These are phyloP conservation scores for Xylariomycetidae sp. DNA, from an alignment of 2,329 filamentous ascomycete species.

Conservation along the genomic window DNA sequence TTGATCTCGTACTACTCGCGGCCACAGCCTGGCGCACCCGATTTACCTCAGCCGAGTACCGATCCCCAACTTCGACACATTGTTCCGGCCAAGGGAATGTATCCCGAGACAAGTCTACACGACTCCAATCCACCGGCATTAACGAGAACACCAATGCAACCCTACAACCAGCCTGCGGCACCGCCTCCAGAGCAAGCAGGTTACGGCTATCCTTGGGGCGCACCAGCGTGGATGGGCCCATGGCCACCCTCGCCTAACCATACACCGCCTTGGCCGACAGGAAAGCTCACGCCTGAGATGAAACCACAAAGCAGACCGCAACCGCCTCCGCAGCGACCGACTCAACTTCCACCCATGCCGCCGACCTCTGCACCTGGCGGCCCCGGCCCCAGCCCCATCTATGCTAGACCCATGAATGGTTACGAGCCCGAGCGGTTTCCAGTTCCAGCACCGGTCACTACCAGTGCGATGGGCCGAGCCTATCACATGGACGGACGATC, in stretches of 20 bases:
- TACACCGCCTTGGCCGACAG: slow-evolving; percentile 31
- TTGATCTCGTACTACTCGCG: slow-evolving; percentile 95
- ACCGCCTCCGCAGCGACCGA: slow-evolving; percentile 13
- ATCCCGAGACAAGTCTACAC: slow-evolving; percentile 90
- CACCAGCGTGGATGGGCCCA: slow-evolving; percentile 27
- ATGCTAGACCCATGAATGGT: slow-evolving; percentile 14
- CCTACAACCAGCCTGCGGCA: slow-evolving; percentile 29
- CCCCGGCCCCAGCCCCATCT: slow-evolving; percentile 18
- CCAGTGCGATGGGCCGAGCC: slow-evolving; percentile 9
- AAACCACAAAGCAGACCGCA: slow-evolving; percentile 17
- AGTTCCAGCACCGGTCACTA: slow-evolving; percentile 6
- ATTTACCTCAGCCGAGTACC: slow-evolving; percentile 72
- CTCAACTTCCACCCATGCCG: slow-evolving; percentile 12
- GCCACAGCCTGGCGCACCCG: slow-evolving; percentile 64
- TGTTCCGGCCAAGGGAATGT: slow-evolving; percentile 86
- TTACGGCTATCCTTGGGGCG: slow-evolving; percentile 34
- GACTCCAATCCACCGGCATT: slow-evolving; percentile 77
- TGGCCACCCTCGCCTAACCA: slow-evolving; percentile 35
- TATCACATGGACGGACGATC: slow-evolving; percentile 26
- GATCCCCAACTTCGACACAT: slow-evolving; percentile 79
- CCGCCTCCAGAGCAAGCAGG: slow-evolving; percentile 25
- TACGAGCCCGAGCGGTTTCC: slow-evolving; percentile 21
- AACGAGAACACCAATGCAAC: slow-evolving; percentile 65
- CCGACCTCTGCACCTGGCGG: slow-evolving; percentile 9
- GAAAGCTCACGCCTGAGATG: slow-evolving; percentile 22